phyloP scores from a whole-genome alignment of 148 eudicot genomes.

The Rhododendron molle region DNA sequence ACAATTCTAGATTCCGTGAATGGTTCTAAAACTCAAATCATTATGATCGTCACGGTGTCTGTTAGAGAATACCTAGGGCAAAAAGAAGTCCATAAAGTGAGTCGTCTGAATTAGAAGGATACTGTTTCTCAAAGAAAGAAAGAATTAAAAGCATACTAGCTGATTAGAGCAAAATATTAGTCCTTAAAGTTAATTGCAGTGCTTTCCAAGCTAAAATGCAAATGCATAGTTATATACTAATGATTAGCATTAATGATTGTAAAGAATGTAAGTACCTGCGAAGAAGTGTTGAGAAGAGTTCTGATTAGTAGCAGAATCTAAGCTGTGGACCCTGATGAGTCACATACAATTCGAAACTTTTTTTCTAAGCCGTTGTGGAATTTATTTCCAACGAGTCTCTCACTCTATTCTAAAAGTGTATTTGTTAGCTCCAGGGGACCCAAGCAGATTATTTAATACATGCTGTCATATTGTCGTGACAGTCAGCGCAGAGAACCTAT shows the following conservation, averaged over 20 bases:
- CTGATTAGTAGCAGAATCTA: not conserved
- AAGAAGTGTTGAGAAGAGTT: not conserved
- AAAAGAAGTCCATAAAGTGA: not conserved
- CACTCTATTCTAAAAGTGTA: not conserved
- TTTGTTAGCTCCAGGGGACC: not conserved
- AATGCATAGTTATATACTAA: not conserved
- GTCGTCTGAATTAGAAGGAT: not conserved
- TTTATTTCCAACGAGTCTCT: too few relatives aligned
- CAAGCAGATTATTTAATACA: not conserved
- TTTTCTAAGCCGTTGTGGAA: not conserved
- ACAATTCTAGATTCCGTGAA: not conserved
- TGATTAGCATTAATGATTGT: not conserved
- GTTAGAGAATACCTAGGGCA: not conserved
- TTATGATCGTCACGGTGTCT: not conserved
- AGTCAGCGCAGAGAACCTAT: too few relatives aligned
- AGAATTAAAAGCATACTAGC: not conserved
- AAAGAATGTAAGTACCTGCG: not conserved
- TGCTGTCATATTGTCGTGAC: too few relatives aligned
- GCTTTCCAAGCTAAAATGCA: not conserved
- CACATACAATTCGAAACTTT: not conserved
- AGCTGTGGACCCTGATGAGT: not conserved
- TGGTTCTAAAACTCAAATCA: not conserved
- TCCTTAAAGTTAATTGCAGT: not conserved
- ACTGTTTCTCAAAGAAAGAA: not conserved
- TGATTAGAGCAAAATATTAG: not conserved